A percentile compares a stretch with the other conserved stretches of the same genome.
Evolutionary conservation across 192 early-diverging fungal genomes (phyloP).

Genomic region (Coemansia sp.): DNA sequence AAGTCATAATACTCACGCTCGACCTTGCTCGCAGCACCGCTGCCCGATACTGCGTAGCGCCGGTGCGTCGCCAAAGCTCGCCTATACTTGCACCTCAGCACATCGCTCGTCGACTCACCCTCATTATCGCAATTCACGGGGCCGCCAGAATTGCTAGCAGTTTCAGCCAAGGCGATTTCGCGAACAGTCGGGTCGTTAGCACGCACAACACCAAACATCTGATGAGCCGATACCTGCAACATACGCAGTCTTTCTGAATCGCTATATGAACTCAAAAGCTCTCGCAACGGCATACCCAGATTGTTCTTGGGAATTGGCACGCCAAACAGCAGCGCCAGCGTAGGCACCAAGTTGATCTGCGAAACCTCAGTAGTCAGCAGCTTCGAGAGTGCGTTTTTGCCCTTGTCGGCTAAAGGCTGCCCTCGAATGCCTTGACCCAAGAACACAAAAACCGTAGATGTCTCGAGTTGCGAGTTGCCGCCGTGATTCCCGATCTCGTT

Average conservation of each 20-base stretch:
- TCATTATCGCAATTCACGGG: slow-evolving; percentile 6
- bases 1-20: slow-evolving; percentile 41
- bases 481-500: slow-evolving; percentile 68
- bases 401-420: slow-evolving; percentile 19
- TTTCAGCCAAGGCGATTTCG: neutral
- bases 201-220: slow-evolving; percentile 56
- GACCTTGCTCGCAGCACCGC: neutral
- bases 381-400: slow-evolving; percentile 30
- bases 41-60: neutral
- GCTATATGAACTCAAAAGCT: slow-evolving; percentile 37
- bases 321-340: slow-evolving; percentile 57
- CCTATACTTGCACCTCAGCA: slow-evolving; percentile 41
- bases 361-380: slow-evolving; percentile 35
- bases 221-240: slow-evolving; percentile 66
- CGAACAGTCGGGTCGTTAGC: slow-evolving; percentile 28
- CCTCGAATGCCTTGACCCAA: slow-evolving; percentile 36
- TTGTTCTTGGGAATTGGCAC: slow-evolving; percentile 58
- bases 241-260: slow-evolving; percentile 48
- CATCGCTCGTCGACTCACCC: slow-evolving; percentile 1
- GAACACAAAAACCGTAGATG: slow-evolving; percentile 58
- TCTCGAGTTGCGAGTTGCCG: slow-evolving; percentile 56
- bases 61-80: slow-evolving; percentile 28
- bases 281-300: slow-evolving; percentile 48
- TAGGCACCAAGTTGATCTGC: slow-evolving; percentile 55
- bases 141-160: neutral